Percentiles rank a stretch among this genome's conserved stretches.
These are phyloP conservation scores for Penicillium verhagenii DNA, from an alignment of 495 filamentous ascomycete genomes.

Conservation along the genomic window DNA sequence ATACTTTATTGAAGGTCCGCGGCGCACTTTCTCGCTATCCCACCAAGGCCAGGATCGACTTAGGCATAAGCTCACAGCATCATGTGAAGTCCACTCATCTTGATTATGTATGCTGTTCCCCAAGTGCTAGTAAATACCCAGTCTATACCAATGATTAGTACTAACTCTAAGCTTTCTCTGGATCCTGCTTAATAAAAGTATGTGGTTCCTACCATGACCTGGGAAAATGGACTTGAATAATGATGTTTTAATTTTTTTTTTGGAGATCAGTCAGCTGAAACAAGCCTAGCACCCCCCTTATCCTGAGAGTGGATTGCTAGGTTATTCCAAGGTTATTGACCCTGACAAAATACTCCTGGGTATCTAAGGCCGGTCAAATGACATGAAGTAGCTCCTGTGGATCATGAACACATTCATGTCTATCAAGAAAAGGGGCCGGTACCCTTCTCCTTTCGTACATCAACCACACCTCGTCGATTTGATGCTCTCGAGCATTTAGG, in stretches of 20 bases:
- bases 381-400: background rate
- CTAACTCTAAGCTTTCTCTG: too few species aligned
- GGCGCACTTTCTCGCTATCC: too few species aligned
- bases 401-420: background rate
- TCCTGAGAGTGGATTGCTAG: background rate
- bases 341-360: background rate
- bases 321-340: too few species aligned
- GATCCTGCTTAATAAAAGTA: too few species aligned
- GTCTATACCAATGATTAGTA: too few species aligned
- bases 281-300: background rate
- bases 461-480: background rate
- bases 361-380: background rate
- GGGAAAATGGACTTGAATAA: background rate
- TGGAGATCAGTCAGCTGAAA: background rate
- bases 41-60: too few species aligned
- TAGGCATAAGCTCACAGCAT: too few species aligned
- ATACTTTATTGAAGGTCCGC: too few species aligned
- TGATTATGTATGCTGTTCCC: too few species aligned
- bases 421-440: background rate
- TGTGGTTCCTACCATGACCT: too few species aligned
- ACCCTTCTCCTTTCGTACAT: background rate
- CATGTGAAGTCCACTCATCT: too few species aligned
- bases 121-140: too few species aligned
- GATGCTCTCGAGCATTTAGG: background rate
- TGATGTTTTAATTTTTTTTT: background rate